Conservation (phyloP, 73 alveolate genomes). For the Uronychia setigera region DNA sequence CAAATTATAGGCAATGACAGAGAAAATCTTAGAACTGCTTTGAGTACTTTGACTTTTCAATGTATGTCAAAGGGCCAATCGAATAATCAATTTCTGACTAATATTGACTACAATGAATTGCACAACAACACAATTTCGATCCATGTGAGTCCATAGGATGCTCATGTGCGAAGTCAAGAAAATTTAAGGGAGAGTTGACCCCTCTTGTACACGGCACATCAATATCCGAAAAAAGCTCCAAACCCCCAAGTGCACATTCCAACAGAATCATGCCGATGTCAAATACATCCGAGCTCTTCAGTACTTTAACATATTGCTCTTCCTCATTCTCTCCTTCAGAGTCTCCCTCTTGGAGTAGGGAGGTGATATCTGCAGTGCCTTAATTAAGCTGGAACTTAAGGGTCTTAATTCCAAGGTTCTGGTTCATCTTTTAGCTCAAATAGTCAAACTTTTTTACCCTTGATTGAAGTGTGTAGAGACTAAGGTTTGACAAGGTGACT, state of each 20-base stretch:
- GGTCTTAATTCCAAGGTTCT: not conserved
- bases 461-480: not conserved
- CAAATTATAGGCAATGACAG: not conserved
- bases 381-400: too few species aligned
- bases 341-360: not conserved
- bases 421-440: not conserved
- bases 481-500: not conserved
- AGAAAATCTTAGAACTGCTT: not conserved
- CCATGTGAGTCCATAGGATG: not conserved
- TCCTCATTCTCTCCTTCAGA: not conserved
- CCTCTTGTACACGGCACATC: not conserved
- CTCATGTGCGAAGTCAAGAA: not conserved
- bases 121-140: not conserved
- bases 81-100: not conserved
- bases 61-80: not conserved
- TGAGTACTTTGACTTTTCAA: too few species aligned
- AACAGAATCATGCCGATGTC: not conserved
- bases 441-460: not conserved
- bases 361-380: not conserved
- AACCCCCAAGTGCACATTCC: not conserved
- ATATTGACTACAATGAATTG: not conserved
- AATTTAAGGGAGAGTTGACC: not conserved
- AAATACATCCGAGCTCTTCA: not conserved
- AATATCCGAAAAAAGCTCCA: not conserved
- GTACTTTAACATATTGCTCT: not conserved